Evolutionary conservation across 192 early-diverging fungal genomes (phyloP), one percentile per base, ranked within the genome.

Genomic region (Rhizoclosmatium globosum): DNA sequence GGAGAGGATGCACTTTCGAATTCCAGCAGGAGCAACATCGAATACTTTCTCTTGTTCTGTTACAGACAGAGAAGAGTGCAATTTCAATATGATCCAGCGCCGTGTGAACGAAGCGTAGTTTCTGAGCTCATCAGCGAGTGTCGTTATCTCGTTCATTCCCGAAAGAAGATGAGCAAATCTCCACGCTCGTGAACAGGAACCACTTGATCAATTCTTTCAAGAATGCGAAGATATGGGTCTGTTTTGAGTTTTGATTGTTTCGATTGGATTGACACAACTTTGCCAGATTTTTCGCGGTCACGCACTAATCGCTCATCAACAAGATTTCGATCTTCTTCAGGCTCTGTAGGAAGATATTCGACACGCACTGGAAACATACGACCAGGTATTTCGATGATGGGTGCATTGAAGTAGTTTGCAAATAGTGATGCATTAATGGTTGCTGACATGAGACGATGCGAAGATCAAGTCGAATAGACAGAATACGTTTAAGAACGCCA

Each of bases 31-130:
- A n/a, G 90, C 75, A 38, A 91, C 78, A 65, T 91, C 89, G 82
- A 91, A 91, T 1, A 92, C 83, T 71, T 93, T 92, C 47, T 93
- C 92, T 71, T 93, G 92, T 46, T 92, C 91, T 56, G 80, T 81
- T 3, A 93, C 85, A 1, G 92, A 87, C 56, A 93, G 61, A 4
- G 89, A 83, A 47, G 87, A 89, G 83, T 93, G 92, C 15, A 93
- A 81, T 79, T 84, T 82, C 46, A 93, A 71, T 31, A 93, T 83
- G 61, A 93, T 90, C 89, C 90, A 93, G 50, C 82, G 81, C 73
- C 88, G 90, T 39, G 89, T 90, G 53, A 87, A 71, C 17, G 77
- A 47, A 2, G 91, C 91, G 83, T 92, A 92, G 9, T 64, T 60
- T 43, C 69, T 74, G 31, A 92, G 64, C 43, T 89, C 90, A 39